Evolutionary conservation across 345 rosid genomes (phyloP).

Genomic region (Fremontodendron californicum): DNA sequence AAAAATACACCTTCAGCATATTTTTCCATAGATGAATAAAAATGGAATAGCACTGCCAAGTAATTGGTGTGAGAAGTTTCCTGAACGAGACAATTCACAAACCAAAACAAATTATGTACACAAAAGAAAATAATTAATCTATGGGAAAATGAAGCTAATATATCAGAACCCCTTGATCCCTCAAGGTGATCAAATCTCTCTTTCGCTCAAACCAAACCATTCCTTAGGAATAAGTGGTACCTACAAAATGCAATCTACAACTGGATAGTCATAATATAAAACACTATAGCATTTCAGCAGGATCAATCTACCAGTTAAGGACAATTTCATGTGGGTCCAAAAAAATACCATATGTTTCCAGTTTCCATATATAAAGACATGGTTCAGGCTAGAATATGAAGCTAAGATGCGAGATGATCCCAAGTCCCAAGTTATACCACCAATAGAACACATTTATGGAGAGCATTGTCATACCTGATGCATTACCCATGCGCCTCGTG

Average conservation of each 20-base stretch:
- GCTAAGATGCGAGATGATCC: neutral
- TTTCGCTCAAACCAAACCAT: neutral
- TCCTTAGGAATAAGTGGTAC: neutral
- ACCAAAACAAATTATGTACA: neutral
- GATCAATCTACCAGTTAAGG: neutral
- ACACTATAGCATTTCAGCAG: neutral
- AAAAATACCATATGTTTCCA: neutral
- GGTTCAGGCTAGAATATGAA: neutral
- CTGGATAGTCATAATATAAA: neutral
- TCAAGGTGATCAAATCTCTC: neutral
- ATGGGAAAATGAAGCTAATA: neutral
- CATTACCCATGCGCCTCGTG: slow-evolving; percentile 85
- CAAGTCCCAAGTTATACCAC: neutral
- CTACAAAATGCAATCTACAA: neutral
- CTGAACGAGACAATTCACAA: neutral
- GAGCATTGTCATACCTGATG: slow-evolving; percentile 52
- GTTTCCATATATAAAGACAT: neutral
- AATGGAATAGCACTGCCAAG: neutral
- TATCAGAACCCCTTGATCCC: neutral
- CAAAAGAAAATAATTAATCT: neutral
- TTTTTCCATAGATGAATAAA: neutral
- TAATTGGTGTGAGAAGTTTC: neutral
- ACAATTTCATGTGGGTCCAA: neutral
- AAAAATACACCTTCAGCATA: neutral
- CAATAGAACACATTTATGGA: neutral